Evolutionary conservation across 75 land plant genomes (phyloP), one percentile per base, ranked within the genome.

Genomic region (Ceratopteris richardii): DNA sequence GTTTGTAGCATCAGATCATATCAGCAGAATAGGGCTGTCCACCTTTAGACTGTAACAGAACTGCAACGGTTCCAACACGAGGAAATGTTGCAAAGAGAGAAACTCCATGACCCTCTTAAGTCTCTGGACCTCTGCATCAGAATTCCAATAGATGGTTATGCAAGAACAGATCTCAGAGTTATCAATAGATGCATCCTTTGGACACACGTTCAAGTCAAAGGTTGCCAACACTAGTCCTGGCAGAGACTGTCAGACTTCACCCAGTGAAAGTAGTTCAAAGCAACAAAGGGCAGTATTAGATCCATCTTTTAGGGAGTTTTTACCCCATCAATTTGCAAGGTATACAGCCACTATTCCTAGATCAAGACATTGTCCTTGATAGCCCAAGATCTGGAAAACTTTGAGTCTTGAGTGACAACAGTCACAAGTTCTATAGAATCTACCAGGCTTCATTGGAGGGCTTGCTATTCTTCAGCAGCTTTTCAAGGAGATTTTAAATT

Each of bases 321-420:
- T 46, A 46, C 50, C 50, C 22, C 50, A 46, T 18, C 50, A 46
- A 46, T 17, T 17, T 2, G 50, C 50, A 5, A 46, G 50, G 50
- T 46, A 5, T 46, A 17, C 50, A 46, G 3, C 18, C 17, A 46
- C 5, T 3, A 5, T 21, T 6, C 5, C 50, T 2, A 14, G 18
- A 17, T 17, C 2, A 2, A 17, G 17, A 17, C 50, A 5, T 17
- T n/a, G n/a, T n/a, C n/a, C n/a, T n/a, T n/a, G n/a, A n/a, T n/a
- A n/a, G n/a, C n/a, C n/a, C n/a, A n/a, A n/a, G n/a, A n/a, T n/a
- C n/a, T n/a, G n/a, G n/a, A n/a, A n/a, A n/a, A n/a, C n/a, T n/a
- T n/a, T n/a, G n/a, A n/a, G n/a, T n/a, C n/a, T n/a, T n/a, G n/a
- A n/a, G n/a, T n/a, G n/a, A n/a, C n/a, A n/a, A n/a, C n/a, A n/a